Evolutionary conservation across 2,329 filamentous ascomycete species (phyloP).

Genomic region (Epichloe scottii): DNA sequence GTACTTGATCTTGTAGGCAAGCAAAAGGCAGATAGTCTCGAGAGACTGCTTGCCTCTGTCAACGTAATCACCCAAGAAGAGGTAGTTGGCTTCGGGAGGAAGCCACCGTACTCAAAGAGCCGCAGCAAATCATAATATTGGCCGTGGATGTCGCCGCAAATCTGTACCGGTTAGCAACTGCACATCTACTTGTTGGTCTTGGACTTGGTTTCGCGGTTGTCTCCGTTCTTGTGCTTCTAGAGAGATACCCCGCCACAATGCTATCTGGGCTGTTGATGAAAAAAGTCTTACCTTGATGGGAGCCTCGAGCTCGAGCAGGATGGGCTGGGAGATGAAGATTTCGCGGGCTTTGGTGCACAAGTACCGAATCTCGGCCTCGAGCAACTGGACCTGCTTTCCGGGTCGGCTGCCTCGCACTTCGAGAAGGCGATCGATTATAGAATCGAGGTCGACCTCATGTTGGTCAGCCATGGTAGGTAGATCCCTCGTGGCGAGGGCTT

Average conservation of each 20-base stretch:
- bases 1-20: conserved; percentile 99
- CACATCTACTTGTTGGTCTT: too few species aligned
- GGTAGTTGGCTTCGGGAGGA: conserved; percentile 97
- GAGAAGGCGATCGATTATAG: conserved; percentile 95
- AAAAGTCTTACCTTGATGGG: conserved; percentile 77
- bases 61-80: conserved; percentile 98
- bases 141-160: conserved; percentile 97
- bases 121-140: conserved; percentile 98
- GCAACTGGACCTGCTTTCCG: conserved; percentile 94
- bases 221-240: too few species aligned
- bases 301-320: conserved; percentile 91
- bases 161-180: conserved; percentile 40
- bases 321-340: conserved; percentile 99
- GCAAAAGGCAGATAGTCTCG: conserved; percentile 91
- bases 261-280: not conserved
- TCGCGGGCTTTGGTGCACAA: conserved; percentile 97
- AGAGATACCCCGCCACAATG: too few species aligned
- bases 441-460: conserved; percentile 94
- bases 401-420: conserved; percentile 96
- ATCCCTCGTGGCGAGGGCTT: conserved; percentile 24
- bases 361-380: conserved; percentile 92
- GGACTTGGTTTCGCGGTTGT: too few species aligned
- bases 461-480: conserved; percentile 45
- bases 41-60: conserved; percentile 98
- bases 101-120: conserved; percentile 95